Base-by-base conservation (phyloP, 2,329 filamentous ascomycete genomes). In the Bertia moriformis region DNA sequence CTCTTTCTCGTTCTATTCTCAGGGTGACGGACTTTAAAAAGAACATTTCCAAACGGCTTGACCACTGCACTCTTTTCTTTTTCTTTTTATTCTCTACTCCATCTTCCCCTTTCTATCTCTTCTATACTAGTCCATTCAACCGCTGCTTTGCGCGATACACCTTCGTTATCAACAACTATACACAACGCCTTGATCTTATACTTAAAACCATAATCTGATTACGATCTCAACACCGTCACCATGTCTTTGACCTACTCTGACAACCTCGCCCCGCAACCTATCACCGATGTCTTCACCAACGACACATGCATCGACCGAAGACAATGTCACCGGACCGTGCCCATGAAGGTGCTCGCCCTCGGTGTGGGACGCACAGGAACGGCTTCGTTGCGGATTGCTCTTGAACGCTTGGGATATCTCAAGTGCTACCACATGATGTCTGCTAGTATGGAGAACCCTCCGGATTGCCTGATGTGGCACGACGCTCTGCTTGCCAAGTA, bases 341-440 rank as follows among this genome's bases (percentile, higher is more conserved):
- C 79, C 22, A 84, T 85, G 79, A 73, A 73, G 53, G 73, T 85
- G 37, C 71, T 85, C 22, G 70, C 78, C 37, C 66, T 86, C 0
- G 80, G 79, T 36, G 66, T 83, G 14, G 76, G 77, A 40, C 68
- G 79, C 45, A 85, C 79, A 5, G 79, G 79, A 50, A 84, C 80
- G 49, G 71, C 77, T 22, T 83, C 77, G 33, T 70, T 83, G 51
- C 68, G 76, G 44, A 70, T 68, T 33, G 78, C 79, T 15, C 67
- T 83, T 53, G 69, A 76, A 51, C 63, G 73, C 48, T 65, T 83
- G 30, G 78, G 78, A 44, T 82, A 77, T 54, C 62, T 70, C 48
- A 73, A 80, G 55, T 78, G 72, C 43, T 83, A 83, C 65, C 79
- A 83, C 62, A 81, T 81, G 76, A 78, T 80, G 72, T 77, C 69